Evolutionary conservation across 2,329 filamentous ascomycete species (phyloP), one percentile per base, ranked within the genome.

Genomic region (Rhexocercosporidium sp.): DNA sequence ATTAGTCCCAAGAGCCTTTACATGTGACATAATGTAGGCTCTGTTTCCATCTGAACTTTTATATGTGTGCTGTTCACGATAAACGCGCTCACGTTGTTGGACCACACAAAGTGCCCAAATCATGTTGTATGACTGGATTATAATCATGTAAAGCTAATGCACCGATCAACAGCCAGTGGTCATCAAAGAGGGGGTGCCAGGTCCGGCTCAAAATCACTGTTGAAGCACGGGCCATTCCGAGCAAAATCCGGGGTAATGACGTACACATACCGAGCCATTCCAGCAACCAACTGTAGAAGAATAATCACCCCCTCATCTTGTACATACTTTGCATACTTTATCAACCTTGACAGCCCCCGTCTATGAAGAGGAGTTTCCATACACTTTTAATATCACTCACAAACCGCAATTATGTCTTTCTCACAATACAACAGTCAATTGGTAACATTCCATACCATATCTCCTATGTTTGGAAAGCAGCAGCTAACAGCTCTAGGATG

Each of bases 361-460:
- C 12, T 22, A 14, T 9, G 5, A 57, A 57, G 54, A 41, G 34
- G 34, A 57, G 31, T 11, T 56, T 37, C 18, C 6, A 51, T 51
- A 8, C 4, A 18, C 27, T 3, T 41, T 25, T 8, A 16, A 16
- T 16, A 39, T 22, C 22, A n/a, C 5, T 49, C 41, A 49, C 7
- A 31, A 14, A 49, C 29, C 14, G 27, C 49, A 63, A 54, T 20
- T 31, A 63, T 63, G 61, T 46, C 61, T 25, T 41, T 54, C 20
- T 63, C 51, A 20, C 51, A 63, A 14, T 63, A 63, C 61, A 82
- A 81, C 69, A 80, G 79, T 65, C 80, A 82, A 73, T 77, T 82
- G 29, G 81, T 82, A 75, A 56, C n/a, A 18, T 27, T 57, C 34
- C 11, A 39, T 14, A 37, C 6, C 7, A 14, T 7, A 7, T 31